Evolutionary conservation across 1,284 basidiomycete genomes (phyloP), one percentile per base, ranked within the genome.

Genomic region (Cutaneotrichosporon sp.): DNA sequence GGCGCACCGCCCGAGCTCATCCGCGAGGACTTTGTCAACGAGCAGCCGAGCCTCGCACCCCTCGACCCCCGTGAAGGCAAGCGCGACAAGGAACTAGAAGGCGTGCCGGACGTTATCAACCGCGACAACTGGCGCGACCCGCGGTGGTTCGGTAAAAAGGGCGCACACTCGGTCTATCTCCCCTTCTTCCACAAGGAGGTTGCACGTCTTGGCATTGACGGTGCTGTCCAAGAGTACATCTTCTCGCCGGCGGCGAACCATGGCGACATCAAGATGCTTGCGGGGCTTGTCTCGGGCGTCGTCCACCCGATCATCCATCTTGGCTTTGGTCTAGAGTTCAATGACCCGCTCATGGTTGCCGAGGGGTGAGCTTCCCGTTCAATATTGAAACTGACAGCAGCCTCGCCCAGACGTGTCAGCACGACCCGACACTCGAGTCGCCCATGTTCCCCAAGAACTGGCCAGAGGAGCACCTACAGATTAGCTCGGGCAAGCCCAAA

Each of bases 371-470:
- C 51, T 34, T 22, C 17, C 17, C 4, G 1, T 18, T 4, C 12
- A 17, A 8, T 15, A 8, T 3, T 4, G 7, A 22, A 30, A 8
- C 41, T 58, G 18, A 50, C 33, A 5, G 30, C 20, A 66, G 81
- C 35, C 73, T 84, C 13, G 82, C 84, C 14, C 57, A 97, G 79
- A 93, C 96, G 10, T 94, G 90, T 66, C 94, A 96, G 41, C 91
- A 96, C 73, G 93, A 97, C 75, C 92, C 94, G 41, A 94, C 97
- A 80, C 97, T 96, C 80, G 97, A 97, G 77, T 93, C 94, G 14
- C 12, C 39, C 0, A 45, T 63, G 2, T 67, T 58, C 53, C 64
- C 64, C 4, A 3, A 21, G 2, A 45, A 47, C 20, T 67, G 65
- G 64, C 65, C 65, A 4, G n/a, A 55, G 18, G 10, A 43, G 14